These are phyloP conservation scores for Monosporascus cannonballus DNA, from an alignment of 2,329 filamentous ascomycete genomes.

Conservation along the genomic window DNA sequence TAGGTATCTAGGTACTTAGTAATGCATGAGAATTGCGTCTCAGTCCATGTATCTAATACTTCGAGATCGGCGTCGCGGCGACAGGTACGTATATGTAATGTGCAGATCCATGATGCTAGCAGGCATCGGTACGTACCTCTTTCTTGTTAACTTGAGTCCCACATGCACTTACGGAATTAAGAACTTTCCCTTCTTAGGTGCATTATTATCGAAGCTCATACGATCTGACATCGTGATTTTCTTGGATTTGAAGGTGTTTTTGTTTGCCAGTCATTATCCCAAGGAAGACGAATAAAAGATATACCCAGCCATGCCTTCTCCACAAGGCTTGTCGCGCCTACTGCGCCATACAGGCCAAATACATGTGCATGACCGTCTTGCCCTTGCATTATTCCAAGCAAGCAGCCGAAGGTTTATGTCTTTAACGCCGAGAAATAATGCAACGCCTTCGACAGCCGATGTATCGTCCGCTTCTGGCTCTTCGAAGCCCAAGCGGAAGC, in stretches of 20 bases:
- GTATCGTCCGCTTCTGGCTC: slow-evolving; percentile 20
- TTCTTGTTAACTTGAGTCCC: too few relatives aligned
- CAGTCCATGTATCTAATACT: too few relatives aligned
- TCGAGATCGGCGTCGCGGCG: too few relatives aligned
- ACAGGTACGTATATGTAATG: too few relatives aligned
- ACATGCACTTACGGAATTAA: too few relatives aligned
- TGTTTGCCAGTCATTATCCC: neutral
- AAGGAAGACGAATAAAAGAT: neutral
- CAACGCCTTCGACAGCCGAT: slow-evolving; percentile 15
- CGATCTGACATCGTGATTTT: too few relatives aligned
- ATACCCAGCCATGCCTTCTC: slow-evolving; percentile 16
- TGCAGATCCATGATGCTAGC: too few relatives aligned
- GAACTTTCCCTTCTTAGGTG: too few relatives aligned
- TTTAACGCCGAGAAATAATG: slow-evolving; percentile 13
- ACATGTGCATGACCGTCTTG: slow-evolving; percentile 32
- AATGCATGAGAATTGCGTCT: too few relatives aligned
- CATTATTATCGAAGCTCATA: too few relatives aligned
- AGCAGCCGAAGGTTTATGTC: slow-evolving; percentile 16
- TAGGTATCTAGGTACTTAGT: too few relatives aligned
- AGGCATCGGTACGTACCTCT: too few relatives aligned
- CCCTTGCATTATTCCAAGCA: slow-evolving; percentile 26
- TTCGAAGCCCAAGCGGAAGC: slow-evolving; percentile 40
- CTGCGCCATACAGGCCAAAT: slow-evolving; percentile 14
- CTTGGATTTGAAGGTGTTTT: neutral
- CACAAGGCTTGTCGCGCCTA: slow-evolving; percentile 12